A percentile compares a stretch with the other conserved stretches of the same genome.
Conservation (phyloP, 768 basidiomycete species). For the Termitomyces sp. region DNA sequence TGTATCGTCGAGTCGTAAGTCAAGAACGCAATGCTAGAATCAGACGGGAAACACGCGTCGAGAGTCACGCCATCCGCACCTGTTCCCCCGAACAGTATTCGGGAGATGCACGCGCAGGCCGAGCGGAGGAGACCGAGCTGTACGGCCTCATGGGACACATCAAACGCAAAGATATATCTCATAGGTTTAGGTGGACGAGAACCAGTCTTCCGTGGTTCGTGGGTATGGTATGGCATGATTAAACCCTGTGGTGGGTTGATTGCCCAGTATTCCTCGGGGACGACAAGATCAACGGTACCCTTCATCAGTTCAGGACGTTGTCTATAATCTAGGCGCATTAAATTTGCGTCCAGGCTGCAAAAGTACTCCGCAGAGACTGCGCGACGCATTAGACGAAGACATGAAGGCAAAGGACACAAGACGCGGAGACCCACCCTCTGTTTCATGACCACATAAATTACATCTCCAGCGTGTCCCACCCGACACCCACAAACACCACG, state of each 20-base stretch:
- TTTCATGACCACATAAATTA: slow-evolving; percentile 81
- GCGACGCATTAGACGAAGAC: not conserved
- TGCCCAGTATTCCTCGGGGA: slow-evolving; percentile 84
- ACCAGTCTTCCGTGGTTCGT: slow-evolving; percentile 39
- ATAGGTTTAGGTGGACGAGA: slow-evolving; percentile 57
- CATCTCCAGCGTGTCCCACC: slow-evolving; percentile 88
- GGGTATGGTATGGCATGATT: slow-evolving; percentile 45
- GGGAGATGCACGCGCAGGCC: slow-evolving; percentile 57
- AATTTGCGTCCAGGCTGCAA: slow-evolving; percentile 71
- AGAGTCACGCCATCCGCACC: slow-evolving; percentile 32
- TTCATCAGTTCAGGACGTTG: slow-evolving; percentile 82
- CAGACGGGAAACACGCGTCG: slow-evolving; percentile 46
- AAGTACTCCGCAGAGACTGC: slow-evolving; percentile 81
- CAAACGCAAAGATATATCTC: slow-evolving; percentile 81
- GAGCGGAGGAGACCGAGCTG: slow-evolving; percentile 63
- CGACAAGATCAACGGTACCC: slow-evolving; percentile 89
- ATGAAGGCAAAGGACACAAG: not conserved
- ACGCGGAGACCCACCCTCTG: slow-evolving; percentile 58
- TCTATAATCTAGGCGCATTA: slow-evolving; percentile 73
- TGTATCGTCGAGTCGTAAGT: slow-evolving; percentile 80
- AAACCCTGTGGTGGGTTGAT: slow-evolving; percentile 53
- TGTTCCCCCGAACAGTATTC: slow-evolving; percentile 56
- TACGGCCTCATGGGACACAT: slow-evolving; percentile 68
- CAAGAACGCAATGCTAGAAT: slow-evolving; percentile 65
- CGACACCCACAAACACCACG: slow-evolving; percentile 83